Evolutionary conservation across 208 protist species (phyloP), one percentile per base, ranked within the genome.

Genomic region (Trypanosomatidae sp.): DNA sequence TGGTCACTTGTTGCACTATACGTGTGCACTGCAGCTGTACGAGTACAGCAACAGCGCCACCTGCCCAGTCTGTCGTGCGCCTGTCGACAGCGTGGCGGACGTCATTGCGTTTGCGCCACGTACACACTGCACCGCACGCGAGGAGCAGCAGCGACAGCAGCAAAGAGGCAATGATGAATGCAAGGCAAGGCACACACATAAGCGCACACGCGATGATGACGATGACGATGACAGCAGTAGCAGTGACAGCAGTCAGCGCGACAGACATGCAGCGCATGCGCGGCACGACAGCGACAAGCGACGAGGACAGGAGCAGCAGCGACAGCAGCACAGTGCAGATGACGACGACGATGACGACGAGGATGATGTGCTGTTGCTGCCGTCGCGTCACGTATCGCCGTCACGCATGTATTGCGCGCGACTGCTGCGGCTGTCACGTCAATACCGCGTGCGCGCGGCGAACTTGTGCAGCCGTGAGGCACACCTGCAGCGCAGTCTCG

Each of bases 1-100:
- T 49, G 83, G 83, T 0, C 83, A 92, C 50, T 50, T 88, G 16
- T 44, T 88, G 30, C 83, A 92, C 55, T 77, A 63, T 40, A 25
- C 66, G 3, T 92, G 83, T 35, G 68, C 64, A 20, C 40, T 71
- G n/a, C 83, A 88, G 44, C 55, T 86, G 20, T 70, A 58, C 42
- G 71, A 84, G 49, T 81, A 76, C 56, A 51, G 48, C 2, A 54
- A 44, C 7, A 32, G 48, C 7, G 22, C 32, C 6, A 52, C 42
- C 7, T 92, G 83, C 54, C 83, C 83, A 5, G 77, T 92, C 28
- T 92, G 83, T 48, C 73, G 83, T 19, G 33, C 38, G 19, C 46
- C 45, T 3, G 35, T 92, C 24, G 24, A 21, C 20, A 32, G 33
- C 1, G 13, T 19, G 11, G 16, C 26, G 0, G 67, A 86, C 23